Conservation (phyloP, 1,284 basidiomycete species). For the Rhodotorula sp. region DNA sequence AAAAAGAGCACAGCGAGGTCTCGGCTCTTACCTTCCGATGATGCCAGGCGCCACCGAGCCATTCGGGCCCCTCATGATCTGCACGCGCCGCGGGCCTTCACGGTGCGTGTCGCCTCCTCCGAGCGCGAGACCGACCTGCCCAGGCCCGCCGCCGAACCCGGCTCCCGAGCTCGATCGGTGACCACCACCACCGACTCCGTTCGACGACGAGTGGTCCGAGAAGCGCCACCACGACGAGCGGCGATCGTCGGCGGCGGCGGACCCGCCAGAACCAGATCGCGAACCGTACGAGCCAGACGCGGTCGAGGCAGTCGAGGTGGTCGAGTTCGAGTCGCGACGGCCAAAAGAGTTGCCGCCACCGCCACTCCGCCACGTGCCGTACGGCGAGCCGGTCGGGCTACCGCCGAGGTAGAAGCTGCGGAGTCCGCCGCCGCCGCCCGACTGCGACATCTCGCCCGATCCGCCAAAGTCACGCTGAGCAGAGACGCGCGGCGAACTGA, state of each 20-base stretch:
- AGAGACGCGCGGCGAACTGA: slow-evolving; percentile 3
- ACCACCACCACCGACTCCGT: slow-evolving; percentile 1
- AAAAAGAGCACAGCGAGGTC: no score
- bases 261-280: not conserved
- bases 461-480: slow-evolving; percentile 9
- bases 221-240: slow-evolving; percentile 39
- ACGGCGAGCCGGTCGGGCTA: slow-evolving; percentile 1
- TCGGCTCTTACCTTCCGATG: slow-evolving; percentile 30
- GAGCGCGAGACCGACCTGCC: slow-evolving; percentile 14
- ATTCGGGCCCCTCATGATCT: slow-evolving; percentile 27
- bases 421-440: not conserved
- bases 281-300: slow-evolving; percentile 7
- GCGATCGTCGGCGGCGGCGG: slow-evolving; percentile 3
- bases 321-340: slow-evolving; percentile 23
- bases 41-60: slow-evolving; percentile 19
- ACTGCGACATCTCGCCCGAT: slow-evolving; percentile 4
- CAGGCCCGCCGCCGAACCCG: not conserved
- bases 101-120: slow-evolving; percentile 21
- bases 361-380: slow-evolving; percentile 4
- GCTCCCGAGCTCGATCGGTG: not conserved
- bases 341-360: not conserved
- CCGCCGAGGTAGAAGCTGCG: slow-evolving; percentile 33
- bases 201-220: slow-evolving; percentile 25
- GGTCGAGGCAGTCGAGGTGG: slow-evolving; percentile 29
- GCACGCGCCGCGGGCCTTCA: slow-evolving; percentile 30